Base-by-base conservation (phyloP, 352 stramenopile species). In the Phytophthora ohioensis region DNA sequence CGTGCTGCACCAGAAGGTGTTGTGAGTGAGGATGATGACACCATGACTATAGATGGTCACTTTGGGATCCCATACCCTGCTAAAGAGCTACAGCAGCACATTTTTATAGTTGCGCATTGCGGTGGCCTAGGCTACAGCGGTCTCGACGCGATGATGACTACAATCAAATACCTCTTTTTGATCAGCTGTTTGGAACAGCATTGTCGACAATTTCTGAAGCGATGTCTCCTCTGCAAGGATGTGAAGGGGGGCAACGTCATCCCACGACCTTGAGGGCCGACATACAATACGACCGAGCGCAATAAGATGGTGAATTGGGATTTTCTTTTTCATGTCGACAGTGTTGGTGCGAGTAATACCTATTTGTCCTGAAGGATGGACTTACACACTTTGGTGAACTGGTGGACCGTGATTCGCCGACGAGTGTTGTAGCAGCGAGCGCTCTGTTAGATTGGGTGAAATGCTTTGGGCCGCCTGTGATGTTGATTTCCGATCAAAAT, bases 31-130 rank as follows among this genome's bases (percentile, higher is more conserved):
- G 10, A n/a, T 6, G 9, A 43, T 43, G 39, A 15, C 7, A 5
- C 2, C 10, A 45, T 45, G 39, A 17, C 12, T 45, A 11, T 21
- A 1, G 12, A 49, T 49, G 43, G 9, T 8, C n/a, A 13, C 2
- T 10, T 49, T n/a, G 21, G 43, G 17, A 32, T n/a, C 2, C 43
- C 43, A 12, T 3, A 49, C n/a, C 1, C n/a, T 4, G 43, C 43
- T 3, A 49, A 49, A 2, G 43, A 32, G 9, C 9, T 49, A 7
- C 15, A n/a, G 3, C 43, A 32, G 10, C 43, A n/a, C 43, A 49
- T 49, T 13, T 11, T 49, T 3, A 49, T 46, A 39, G 55, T 60
- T 7, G 53, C 53, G 1, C 11, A 60, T 21, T 49, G 53, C 12
- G 36, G 53, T 13, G 7, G 21, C 3, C 53, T 49, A 38, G 53